Evolutionary conservation across 1,139 yeast genomes (phyloP).

Genomic region (Pichia sp.): DNA sequence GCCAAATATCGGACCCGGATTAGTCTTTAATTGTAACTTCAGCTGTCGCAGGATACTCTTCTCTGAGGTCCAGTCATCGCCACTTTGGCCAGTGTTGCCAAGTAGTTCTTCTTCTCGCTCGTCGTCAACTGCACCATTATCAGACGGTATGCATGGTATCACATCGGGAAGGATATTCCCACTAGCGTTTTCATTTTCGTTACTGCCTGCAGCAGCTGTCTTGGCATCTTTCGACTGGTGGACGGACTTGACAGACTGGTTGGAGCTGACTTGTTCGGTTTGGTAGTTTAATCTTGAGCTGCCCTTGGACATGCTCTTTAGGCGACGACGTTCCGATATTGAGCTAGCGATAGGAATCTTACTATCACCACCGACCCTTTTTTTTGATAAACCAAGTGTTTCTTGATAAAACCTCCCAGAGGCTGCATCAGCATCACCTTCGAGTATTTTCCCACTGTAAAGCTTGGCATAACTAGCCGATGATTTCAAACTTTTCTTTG

Average conservation of each 20-base stretch:
- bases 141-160: conserved; percentile 32
- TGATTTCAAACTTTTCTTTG: conserved; percentile 18
- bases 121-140: conserved; percentile 54
- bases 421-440: conserved; percentile 37
- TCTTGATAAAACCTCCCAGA: conserved; percentile 25
- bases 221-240: background rate
- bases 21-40: conserved; percentile 53
- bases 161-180: conserved; percentile 18
- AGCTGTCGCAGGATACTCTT: conserved; percentile 54
- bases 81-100: background rate
- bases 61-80: conserved; percentile 11
- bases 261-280: background rate
- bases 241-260: background rate
- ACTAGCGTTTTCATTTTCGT: conserved; percentile 1
- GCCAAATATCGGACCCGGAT: conserved; percentile 77
- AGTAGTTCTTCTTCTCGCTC: conserved; percentile 43
- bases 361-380: background rate
- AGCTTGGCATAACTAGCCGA: conserved; percentile 8
- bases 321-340: conserved; percentile 9
- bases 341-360: conserved; percentile 6
- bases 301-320: conserved; percentile 8
- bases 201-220: background rate
- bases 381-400: background rate
- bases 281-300: conserved; percentile 5
- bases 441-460: conserved; percentile 1